phyloP scores from a whole-genome alignment of 2,329 filamentous ascomycete species.

The Pyrenophora tritici-repentis region DNA sequence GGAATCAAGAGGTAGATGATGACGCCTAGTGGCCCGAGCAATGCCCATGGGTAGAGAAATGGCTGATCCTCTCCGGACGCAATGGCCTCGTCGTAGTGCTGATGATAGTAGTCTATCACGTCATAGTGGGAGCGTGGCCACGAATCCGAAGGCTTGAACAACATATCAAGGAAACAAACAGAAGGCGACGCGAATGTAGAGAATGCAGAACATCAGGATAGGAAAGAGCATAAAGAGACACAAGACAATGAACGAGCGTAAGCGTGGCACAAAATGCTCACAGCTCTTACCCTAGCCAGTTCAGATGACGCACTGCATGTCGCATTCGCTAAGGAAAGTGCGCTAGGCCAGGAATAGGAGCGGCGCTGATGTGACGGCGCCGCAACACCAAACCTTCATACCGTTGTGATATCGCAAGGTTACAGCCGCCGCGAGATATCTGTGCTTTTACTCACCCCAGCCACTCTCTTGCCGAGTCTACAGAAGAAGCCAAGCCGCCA shows the following conservation, averaged over 20 bases:
- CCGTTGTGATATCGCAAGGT: conserved; percentile 32
- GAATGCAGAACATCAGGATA: conserved; percentile 6
- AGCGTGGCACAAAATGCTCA: conserved; percentile 18
- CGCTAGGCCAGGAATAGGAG: conserved; percentile 22
- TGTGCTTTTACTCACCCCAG: conserved; percentile 6
- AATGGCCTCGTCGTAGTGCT: conserved; percentile 49
- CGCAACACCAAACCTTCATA: conserved; percentile 45
- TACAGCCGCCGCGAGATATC: conserved; percentile 7
- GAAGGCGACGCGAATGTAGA: background rate
- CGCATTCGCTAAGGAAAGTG: conserved; percentile 24
- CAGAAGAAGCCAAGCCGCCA: conserved; percentile 27
- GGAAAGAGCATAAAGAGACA: background rate
- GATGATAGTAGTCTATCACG: conserved; percentile 43
- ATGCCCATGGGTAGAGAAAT: conserved; percentile 52
- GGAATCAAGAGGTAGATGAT: conserved; percentile 59
- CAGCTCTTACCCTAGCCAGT: background rate
- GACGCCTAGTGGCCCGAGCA: conserved; percentile 47
- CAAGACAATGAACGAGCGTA: background rate
- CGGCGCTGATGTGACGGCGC: conserved; percentile 10
- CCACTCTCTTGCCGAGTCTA: conserved; percentile 7
- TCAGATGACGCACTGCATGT: conserved; percentile 38
- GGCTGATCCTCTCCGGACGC: conserved; percentile 48
- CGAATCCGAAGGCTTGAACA: conserved; percentile 18
- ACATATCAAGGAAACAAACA: conserved; percentile 14
- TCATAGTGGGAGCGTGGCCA: conserved; percentile 45